Conservation (phyloP, 2,329 filamentous ascomycete genomes). For the Cladophialophora immunda region DNA sequence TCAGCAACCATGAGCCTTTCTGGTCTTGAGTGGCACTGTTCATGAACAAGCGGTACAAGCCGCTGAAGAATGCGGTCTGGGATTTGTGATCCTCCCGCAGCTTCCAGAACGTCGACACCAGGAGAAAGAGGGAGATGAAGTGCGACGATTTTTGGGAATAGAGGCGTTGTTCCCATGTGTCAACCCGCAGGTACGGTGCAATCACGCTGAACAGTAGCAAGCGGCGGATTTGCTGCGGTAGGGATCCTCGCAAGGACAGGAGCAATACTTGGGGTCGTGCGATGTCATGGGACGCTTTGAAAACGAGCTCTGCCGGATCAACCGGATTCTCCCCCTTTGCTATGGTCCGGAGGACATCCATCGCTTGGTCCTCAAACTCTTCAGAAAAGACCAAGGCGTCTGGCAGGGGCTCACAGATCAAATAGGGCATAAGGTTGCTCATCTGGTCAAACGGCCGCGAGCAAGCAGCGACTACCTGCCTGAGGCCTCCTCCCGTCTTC, state of each 20-base stretch:
- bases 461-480: not conserved
- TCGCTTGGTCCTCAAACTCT: not conserved
- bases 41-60: conserved; percentile 1
- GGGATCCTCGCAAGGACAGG: not conserved
- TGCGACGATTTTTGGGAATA: conserved; percentile 3
- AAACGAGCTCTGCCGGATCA: not conserved
- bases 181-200: not conserved
- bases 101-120: conserved; percentile 2
- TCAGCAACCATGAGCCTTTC: not conserved
- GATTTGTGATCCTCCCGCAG: not conserved
- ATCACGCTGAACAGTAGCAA: not conserved
- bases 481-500: not conserved
- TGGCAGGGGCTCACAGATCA: not conserved
- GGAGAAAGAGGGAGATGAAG: conserved; percentile 7
- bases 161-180: not conserved
- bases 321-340: not conserved
- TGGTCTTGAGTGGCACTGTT: not conserved
- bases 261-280: not conserved
- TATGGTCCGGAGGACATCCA: conserved; percentile 4
- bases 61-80: not conserved
- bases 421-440: not conserved
- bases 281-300: not conserved
- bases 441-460: not conserved
- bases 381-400: conserved; percentile 5
- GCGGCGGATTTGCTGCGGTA: not conserved